Conservation (phyloP, 225 moss, liverwort and hornwort genomes). For the Straminergon stramineum region DNA sequence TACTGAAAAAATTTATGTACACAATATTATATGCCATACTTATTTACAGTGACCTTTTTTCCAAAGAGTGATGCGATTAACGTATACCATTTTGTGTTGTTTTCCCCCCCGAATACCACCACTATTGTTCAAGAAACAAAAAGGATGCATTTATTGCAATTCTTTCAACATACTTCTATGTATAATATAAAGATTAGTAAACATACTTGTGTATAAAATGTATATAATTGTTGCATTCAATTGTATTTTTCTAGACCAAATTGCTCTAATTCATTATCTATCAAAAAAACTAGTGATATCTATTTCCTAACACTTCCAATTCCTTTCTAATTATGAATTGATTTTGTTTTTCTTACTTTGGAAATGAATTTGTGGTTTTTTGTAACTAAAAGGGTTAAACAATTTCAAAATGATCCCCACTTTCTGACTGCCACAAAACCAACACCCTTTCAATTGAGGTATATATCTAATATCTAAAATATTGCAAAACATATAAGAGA, state of each 20-base stretch:
- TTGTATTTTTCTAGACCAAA: fast-evolving
- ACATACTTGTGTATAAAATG: no score
- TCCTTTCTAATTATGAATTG: neutral
- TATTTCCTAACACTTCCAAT: neutral
- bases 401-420: neutral
- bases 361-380: neutral
- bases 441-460: neutral
- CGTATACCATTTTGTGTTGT: no score
- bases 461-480: neutral
- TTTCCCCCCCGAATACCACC: no score
- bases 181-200: fast-evolving
- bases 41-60: no score
- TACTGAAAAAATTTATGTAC: no score
- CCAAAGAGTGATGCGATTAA: no score
- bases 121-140: no score
- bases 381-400: neutral
- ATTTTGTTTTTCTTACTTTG: neutral
- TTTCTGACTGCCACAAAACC: neutral
- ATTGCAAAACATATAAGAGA: no score
- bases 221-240: neutral
- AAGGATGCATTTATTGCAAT: no score
- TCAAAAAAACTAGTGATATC: neutral
- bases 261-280: neutral
- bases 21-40: no score
- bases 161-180: neutral